Base-by-base conservation (phyloP, 2,329 filamentous ascomycete genomes). In the Paraconiothyrium sp. region DNA sequence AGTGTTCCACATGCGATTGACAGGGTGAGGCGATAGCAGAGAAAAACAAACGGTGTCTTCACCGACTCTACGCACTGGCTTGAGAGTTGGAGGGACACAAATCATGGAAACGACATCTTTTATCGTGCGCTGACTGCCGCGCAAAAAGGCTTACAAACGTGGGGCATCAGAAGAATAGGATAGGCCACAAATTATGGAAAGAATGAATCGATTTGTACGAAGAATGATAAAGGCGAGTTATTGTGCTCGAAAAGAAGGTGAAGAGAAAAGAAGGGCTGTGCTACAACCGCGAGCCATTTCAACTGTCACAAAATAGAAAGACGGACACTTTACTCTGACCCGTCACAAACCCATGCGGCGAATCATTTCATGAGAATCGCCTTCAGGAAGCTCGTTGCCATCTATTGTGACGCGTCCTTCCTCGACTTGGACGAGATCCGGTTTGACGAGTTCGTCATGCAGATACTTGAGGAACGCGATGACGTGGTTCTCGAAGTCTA, bases 361-460 rank as follows among this genome's bases (percentile, higher is more conserved):
- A 43, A 77, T 73, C 70, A 77, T 74, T 9, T 73, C 75, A 46
- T 67, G 62, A 8, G 74, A 75, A 1, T 76, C 75, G 6, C 54
- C 60, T 37, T 75, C 74, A 0, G 72, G 67, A 8, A 78, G 68
- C 48, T 76, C 72, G 37, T 67, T 72, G 4, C 68, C 67, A 39
- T 78, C 66, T 22, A 77, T 71, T 11, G 71, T 75, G 49, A 78
- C 74, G 3, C 79, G 73, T 0, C 84, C 83, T 30, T 77, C 77
- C 64, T 87, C 85, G 4, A 88, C 75, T 64, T 87, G 85, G 1
- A 81, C 68, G 1, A 88, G 77, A 22, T 86, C 75, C 0, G 86
- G 86, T 35, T 78, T 73, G 22, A 81, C 72, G 20, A 84, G 71
- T 7, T 72, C 75, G 2, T 76, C 69, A 60, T 84, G 78, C 13